A percentile compares a stretch with the other conserved stretches of the same genome.
These are phyloP conservation scores for Bruguiera gymnorhiza DNA, from an alignment of 345 rosid species.

Conservation along the genomic window DNA sequence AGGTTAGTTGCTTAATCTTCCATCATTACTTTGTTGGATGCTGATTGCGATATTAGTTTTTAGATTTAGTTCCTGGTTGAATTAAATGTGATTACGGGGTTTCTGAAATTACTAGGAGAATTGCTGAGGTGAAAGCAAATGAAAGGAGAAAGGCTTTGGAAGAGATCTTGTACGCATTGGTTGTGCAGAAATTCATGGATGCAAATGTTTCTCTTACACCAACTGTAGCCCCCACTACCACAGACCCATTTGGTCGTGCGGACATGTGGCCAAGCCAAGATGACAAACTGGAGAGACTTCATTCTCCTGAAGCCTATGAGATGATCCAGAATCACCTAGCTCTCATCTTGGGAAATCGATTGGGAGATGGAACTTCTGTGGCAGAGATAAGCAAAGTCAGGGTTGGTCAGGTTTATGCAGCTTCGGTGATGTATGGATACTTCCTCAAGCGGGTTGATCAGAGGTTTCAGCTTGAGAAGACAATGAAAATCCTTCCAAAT, in stretches of 20 bases:
- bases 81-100: neutral
- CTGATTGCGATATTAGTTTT: too few relatives aligned
- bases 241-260: conserved; percentile 57
- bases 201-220: conserved; percentile 78
- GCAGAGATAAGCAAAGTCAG: conserved; percentile 82
- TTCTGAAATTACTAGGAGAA: conserved; percentile 54
- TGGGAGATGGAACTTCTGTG: conserved; percentile 51
- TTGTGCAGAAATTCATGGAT: conserved; percentile 94
- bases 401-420: conserved; percentile 98
- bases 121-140: conserved; percentile 87
- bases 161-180: conserved; percentile 82
- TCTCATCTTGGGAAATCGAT: conserved; percentile 66
- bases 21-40: neutral
- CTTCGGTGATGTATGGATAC: conserved; percentile 95
- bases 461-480: conserved; percentile 94
- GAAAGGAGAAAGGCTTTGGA: conserved; percentile 76
- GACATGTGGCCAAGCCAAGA: conserved; percentile 68
- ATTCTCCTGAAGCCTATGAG: conserved; percentile 86
- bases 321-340: conserved; percentile 96
- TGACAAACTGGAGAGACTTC: conserved; percentile 68
- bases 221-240: conserved; percentile 43
- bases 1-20: conserved; percentile 45
- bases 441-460: conserved; percentile 92
- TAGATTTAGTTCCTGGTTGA: neutral
- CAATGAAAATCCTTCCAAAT: conserved; percentile 75